Evolutionary conservation across 768 basidiomycete genomes (phyloP).

Genomic region (Lyophyllum decastes): DNA sequence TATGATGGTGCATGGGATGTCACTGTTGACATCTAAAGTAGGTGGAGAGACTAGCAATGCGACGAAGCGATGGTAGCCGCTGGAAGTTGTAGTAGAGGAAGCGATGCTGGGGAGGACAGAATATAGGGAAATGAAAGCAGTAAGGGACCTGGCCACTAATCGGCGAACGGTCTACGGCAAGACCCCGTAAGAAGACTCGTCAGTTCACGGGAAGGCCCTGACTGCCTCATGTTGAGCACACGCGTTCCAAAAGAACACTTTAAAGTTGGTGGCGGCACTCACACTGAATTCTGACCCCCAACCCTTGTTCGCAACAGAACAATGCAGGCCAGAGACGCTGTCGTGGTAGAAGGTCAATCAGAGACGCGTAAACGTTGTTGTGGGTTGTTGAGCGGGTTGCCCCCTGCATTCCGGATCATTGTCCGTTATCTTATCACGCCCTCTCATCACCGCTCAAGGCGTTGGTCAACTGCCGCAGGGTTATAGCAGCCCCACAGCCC

Average conservation of each 20-base stretch:
- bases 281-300: constrained; percentile 20
- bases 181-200: constrained; percentile 21
- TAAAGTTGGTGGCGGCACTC: constrained; percentile 20
- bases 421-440: constrained; percentile 21
- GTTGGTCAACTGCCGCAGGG: constrained; percentile 4
- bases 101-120: constrained; percentile 15
- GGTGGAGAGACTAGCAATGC: constrained; percentile 4
- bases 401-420: constrained; percentile 19
- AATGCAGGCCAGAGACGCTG: constrained; percentile 12
- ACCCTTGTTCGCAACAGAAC: constrained; percentile 13
- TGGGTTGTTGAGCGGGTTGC: constrained; percentile 16
- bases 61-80: constrained; percentile 14
- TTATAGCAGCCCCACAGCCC: neutral
- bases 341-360: constrained; percentile 14
- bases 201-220: constrained; percentile 42
- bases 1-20: constrained; percentile 28
- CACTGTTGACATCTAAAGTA: constrained; percentile 37
- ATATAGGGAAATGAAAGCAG: constrained; percentile 6
- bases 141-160: constrained; percentile 18
- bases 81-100: constrained; percentile 5
- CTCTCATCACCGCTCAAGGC: constrained; percentile 20
- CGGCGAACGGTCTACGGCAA: constrained; percentile 22
- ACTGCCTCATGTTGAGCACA: constrained; percentile 60
- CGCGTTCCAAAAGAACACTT: constrained; percentile 37
- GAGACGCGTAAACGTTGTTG: constrained; percentile 17